A percentile compares a stretch with the other conserved stretches of the same genome.
Conservation (phyloP, 2,329 filamentous ascomycete genomes). For the Fusarium odoratissimum region DNA sequence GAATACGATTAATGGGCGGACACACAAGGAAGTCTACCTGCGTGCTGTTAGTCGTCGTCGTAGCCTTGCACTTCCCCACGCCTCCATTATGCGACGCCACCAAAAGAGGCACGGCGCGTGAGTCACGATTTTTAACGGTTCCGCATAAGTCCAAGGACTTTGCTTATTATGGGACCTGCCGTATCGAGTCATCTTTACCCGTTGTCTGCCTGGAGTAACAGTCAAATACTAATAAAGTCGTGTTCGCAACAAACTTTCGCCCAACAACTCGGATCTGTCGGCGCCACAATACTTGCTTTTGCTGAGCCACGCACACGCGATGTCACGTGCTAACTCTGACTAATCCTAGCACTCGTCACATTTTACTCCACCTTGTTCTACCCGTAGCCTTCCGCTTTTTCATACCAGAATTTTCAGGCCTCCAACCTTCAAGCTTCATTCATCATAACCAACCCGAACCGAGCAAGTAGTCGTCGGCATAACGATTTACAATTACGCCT, state of each 20-base stretch:
- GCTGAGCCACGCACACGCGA: constrained; percentile 38
- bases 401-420: constrained; percentile 53
- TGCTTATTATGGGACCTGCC: constrained; percentile 19
- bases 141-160: constrained; percentile 33
- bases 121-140: constrained; percentile 37
- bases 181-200: constrained; percentile 39
- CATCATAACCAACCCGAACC: constrained; percentile 29
- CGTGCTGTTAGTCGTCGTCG: constrained; percentile 38
- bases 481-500: constrained; percentile 13
- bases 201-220: constrained; percentile 38
- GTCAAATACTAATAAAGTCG: constrained; percentile 44
- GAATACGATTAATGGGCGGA: background rate
- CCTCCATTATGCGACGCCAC: constrained; percentile 40
- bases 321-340: constrained; percentile 48
- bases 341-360: constrained; percentile 45
- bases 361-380: constrained; percentile 36
- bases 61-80: constrained; percentile 43
- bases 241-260: constrained; percentile 16
- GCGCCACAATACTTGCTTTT: constrained; percentile 36
- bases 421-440: constrained; percentile 41
- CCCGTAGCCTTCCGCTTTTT: constrained; percentile 45
- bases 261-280: constrained; percentile 37
- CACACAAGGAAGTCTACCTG: constrained; percentile 6
- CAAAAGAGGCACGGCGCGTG: constrained; percentile 34
- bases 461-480: constrained; percentile 20